Conservation (phyloP, 805 yeast genomes). For the Limtongia smithiae region DNA sequence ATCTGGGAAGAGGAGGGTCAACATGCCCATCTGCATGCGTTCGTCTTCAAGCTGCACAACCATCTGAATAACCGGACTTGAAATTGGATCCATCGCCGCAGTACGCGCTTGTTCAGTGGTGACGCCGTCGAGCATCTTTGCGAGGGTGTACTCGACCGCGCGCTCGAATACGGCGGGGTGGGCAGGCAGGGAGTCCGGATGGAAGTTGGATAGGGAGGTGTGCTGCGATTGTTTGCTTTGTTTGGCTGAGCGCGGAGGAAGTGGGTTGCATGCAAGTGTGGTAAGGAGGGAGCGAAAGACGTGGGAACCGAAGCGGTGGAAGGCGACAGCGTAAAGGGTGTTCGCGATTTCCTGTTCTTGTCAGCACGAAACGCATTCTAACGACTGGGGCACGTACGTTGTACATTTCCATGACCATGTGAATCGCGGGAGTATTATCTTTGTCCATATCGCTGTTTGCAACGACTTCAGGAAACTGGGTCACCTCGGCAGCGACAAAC, state of each 20-base stretch:
- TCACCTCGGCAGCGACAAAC: conserved; percentile 5
- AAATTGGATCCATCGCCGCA: conserved; percentile 69
- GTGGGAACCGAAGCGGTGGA: conserved; percentile 84
- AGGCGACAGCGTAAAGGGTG: conserved; percentile 54
- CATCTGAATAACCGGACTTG: conserved; percentile 84
- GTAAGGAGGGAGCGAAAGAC: conserved; percentile 69
- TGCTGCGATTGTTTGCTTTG: not conserved
- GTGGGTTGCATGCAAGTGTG: conserved; percentile 72
- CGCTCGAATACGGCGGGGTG: conserved; percentile 36
- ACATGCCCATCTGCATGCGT: conserved; percentile 43
- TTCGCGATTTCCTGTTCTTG: conserved; percentile 53
- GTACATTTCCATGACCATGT: conserved; percentile 5
- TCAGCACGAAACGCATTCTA: not conserved
- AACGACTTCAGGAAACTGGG: not conserved
- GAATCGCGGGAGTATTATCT: conserved; percentile 7
- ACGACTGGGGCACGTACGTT: not conserved
- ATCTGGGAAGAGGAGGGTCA: conserved; percentile 18
- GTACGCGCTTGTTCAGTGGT: conserved; percentile 58
- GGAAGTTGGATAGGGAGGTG: too few species aligned
- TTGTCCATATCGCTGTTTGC: not conserved
- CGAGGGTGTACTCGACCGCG: conserved; percentile 52
- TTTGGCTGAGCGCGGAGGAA: conserved; percentile 40
- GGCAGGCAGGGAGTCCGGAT: too few species aligned
- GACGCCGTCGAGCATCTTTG: conserved; percentile 39
- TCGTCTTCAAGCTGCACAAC: conserved; percentile 76